These are phyloP conservation scores for Fusarium stilboides DNA, from an alignment of 2,329 filamentous ascomycete genomes.

Conservation along the genomic window DNA sequence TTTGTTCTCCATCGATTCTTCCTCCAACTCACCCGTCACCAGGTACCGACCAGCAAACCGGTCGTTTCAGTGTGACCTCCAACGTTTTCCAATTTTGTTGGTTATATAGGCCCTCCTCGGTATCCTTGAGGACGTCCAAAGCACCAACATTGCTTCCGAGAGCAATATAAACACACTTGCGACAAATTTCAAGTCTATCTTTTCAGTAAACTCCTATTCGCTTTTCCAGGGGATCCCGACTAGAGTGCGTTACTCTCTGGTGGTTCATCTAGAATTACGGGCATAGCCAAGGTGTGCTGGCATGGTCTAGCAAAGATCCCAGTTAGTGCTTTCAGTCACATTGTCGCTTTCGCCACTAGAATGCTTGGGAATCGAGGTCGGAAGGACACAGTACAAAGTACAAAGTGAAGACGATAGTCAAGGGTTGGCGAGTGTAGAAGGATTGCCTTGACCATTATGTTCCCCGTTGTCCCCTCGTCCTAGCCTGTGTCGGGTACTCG, in stretches of 20 bases:
- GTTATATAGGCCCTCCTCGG: neutral
- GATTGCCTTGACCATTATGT: neutral
- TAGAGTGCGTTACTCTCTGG: neutral
- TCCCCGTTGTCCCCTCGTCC: neutral
- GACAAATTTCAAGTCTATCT: neutral
- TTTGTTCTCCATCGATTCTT: no score
- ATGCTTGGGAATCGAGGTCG: conserved; percentile 15
- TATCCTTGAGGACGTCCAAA: neutral
- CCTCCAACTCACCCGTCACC: no score
- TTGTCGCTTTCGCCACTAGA: neutral
- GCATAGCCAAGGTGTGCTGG: neutral
- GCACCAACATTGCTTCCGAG: accelerated
- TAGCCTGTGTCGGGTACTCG: conserved; percentile 25
- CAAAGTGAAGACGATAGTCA: neutral
- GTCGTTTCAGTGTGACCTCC: neutral
- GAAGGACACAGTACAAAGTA: conserved; percentile 1
- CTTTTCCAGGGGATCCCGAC: neutral
- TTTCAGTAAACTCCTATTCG: neutral
- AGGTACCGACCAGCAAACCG: accelerated
- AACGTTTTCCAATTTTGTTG: accelerated
- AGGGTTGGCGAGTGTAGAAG: neutral
- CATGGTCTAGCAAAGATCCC: conserved; percentile 3
- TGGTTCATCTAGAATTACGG: neutral
- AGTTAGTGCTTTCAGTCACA: neutral
- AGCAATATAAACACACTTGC: conserved; percentile 5